phyloP scores from a whole-genome alignment of 768 basidiomycete genomes.

The Boletus edulis region DNA sequence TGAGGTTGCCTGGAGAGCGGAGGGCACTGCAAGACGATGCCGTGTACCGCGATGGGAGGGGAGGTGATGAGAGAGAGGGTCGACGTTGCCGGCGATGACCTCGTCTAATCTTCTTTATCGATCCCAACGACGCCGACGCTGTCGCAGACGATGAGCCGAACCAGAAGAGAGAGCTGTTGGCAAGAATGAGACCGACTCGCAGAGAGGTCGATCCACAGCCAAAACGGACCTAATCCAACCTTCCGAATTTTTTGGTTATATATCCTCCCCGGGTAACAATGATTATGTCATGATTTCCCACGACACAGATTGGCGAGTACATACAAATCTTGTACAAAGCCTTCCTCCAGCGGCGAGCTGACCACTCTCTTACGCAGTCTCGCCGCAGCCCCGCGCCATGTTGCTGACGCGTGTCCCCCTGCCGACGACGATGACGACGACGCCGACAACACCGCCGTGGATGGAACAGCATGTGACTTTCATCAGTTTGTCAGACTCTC shows the following conservation, averaged over 20 bases:
- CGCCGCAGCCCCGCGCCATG: constrained; percentile 3
- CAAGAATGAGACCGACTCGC: constrained; percentile 42
- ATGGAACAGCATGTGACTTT: neutral
- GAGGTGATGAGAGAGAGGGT: constrained; percentile 3
- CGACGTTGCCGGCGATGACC: constrained; percentile 28
- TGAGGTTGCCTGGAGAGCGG: constrained; percentile 24
- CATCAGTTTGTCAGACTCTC: neutral
- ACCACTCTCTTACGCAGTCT: constrained; percentile 7
- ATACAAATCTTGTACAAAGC: too few relatives aligned
- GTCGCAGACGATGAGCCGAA: constrained; percentile 38
- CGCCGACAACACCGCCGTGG: neutral
- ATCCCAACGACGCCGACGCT: constrained; percentile 43
- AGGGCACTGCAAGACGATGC: constrained; percentile 11
- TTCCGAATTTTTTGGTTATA: constrained; percentile 26
- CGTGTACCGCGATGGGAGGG: constrained; percentile 16
- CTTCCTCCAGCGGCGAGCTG: neutral
- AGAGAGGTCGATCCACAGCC: constrained; percentile 45
- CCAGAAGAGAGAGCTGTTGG: constrained; percentile 32
- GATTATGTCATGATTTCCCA: constrained; percentile 30
- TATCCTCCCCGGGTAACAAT: constrained; percentile 5
- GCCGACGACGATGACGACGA: constrained; percentile 3
- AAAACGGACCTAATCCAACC: constrained; percentile 27
- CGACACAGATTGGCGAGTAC: constrained; percentile 8
- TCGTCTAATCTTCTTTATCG: constrained; percentile 30
- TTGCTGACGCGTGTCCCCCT: constrained; percentile 12